Base-by-base conservation (phyloP, 2,329 filamentous ascomycete species). In the Biscogniauxia marginata region DNA sequence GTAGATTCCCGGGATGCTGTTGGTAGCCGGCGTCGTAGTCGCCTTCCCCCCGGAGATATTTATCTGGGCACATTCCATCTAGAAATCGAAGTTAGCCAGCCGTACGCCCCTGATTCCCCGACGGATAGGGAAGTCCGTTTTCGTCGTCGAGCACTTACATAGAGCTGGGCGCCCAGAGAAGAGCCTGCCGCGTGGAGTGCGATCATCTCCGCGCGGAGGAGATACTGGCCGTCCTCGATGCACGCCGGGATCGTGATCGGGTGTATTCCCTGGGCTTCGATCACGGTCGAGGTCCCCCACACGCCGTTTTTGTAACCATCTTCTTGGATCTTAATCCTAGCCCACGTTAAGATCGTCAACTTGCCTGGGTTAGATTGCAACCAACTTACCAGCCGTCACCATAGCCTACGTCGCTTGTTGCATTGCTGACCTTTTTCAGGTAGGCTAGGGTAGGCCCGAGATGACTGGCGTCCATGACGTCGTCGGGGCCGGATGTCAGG, bases 201-300 rank as follows among this genome's bases (percentile, higher is more conserved):
- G 52, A 86, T 80, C 67, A 85, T 77, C 71, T 86, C 83, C 50
- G 83, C 81, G 25, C 84, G 79, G 20, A 85, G 76, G 46, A 86
- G 78, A 66, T 86, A 85, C 63, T 84, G 77, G 25, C 84, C 84
- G 7, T 81, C 70, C 11, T 75, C 76, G 44, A 86, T 75, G 58
- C 77, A 78, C 22, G 69, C 60, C 3, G 83, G 84, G 53, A 86
- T 82, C 49, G 73, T 76, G 56, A 84, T 79, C 46, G 74, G 69
- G 65, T 81, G 80, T 49, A 74, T 74, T 54, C 77, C 74, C 60
- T 74, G 74, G 64, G 78, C 78, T 43, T 76, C 72, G 61, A 82
- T 79, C 56, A 82, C 70, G 54, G 74, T 77, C 18, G 73, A 73
- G 30, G 66, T 69, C 7, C 64, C 67, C 66, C 67, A 69, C 20